Evolutionary conservation across 768 basidiomycete genomes (phyloP).

Genomic region (Polyporus arcularius): DNA sequence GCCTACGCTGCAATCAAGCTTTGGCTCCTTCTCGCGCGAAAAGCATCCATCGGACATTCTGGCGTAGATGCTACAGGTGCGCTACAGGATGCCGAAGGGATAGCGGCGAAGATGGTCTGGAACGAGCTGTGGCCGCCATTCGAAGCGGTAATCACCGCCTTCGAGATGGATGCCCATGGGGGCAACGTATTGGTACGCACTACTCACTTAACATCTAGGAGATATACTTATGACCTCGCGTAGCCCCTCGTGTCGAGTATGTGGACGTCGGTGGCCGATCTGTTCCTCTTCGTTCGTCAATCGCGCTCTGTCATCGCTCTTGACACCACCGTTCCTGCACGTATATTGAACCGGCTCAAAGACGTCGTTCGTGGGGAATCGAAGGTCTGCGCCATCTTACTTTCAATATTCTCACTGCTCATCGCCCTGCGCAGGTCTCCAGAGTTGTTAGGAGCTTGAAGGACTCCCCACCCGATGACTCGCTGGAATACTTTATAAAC

Average conservation of each 20-base stretch:
- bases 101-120: slow-evolving; percentile 53
- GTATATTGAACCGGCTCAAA: slow-evolving; percentile 51
- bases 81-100: slow-evolving; percentile 19
- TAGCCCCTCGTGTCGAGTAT: slow-evolving; percentile 58
- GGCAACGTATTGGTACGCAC: slow-evolving; percentile 34
- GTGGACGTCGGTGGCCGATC: slow-evolving; percentile 62
- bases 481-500: slow-evolving; percentile 49
- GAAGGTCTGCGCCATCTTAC: slow-evolving; percentile 44
- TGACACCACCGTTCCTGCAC: slow-evolving; percentile 52
- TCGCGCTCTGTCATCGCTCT: slow-evolving; percentile 54
- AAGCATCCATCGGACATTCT: slow-evolving; percentile 15
- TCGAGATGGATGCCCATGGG: slow-evolving; percentile 49
- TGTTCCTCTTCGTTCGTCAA: slow-evolving; percentile 63
- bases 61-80: slow-evolving; percentile 1
- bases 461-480: slow-evolving; percentile 50
- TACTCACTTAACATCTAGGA: background rate
- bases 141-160: slow-evolving; percentile 49
- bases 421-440: slow-evolving; percentile 41
- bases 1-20: slow-evolving; percentile 70
- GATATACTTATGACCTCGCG: background rate
- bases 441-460: slow-evolving; percentile 54
- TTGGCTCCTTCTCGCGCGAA: slow-evolving; percentile 64
- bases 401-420: background rate
- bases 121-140: slow-evolving; percentile 79
- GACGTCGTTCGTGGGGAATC: slow-evolving; percentile 48